Evolutionary conservation across 2,329 filamentous ascomycete species (phyloP).

Genomic region (Didymella segeticola): DNA sequence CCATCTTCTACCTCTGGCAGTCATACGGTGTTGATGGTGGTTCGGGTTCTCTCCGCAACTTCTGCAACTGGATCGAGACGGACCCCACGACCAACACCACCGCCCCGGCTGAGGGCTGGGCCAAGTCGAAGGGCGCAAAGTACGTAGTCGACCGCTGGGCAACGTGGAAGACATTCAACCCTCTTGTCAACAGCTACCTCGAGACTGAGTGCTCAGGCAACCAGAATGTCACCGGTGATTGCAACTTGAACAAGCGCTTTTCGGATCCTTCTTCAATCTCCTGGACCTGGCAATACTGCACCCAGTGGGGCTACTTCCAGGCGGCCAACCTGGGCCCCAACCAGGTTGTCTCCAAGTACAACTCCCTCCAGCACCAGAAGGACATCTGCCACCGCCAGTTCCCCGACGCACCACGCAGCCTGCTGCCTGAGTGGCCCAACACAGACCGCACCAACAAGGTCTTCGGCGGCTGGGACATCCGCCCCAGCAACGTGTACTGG

Average conservation of each 20-base stretch:
- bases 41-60: conserved; percentile 42
- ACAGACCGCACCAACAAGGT: conserved; percentile 50
- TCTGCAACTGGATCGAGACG: conserved; percentile 58
- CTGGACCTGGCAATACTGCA: conserved; percentile 62
- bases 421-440: conserved; percentile 53
- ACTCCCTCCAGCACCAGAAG: conserved; percentile 53
- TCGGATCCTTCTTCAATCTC: conserved; percentile 49
- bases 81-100: conserved; percentile 48
- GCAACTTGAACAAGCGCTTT: conserved; percentile 47
- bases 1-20: conserved; percentile 54
- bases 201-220: conserved; percentile 51
- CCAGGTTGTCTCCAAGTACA: conserved; percentile 56
- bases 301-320: conserved; percentile 60
- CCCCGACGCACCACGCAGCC: conserved; percentile 48
- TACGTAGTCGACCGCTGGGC: conserved; percentile 53
- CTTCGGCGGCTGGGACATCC: conserved; percentile 60
- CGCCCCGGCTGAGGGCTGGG: conserved; percentile 52
- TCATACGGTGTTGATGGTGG: conserved; percentile 51
- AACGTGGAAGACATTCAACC: conserved; percentile 47
- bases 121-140: conserved; percentile 49
- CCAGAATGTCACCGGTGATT: conserved; percentile 36
- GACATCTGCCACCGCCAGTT: conserved; percentile 59
- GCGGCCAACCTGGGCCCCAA: conserved; percentile 57
- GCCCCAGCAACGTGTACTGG: conserved; percentile 61
- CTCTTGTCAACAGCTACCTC: conserved; percentile 49